These are phyloP conservation scores for Rhodotorula sp. DNA, from an alignment of 1,284 basidiomycete genomes.

Conservation along the genomic window DNA sequence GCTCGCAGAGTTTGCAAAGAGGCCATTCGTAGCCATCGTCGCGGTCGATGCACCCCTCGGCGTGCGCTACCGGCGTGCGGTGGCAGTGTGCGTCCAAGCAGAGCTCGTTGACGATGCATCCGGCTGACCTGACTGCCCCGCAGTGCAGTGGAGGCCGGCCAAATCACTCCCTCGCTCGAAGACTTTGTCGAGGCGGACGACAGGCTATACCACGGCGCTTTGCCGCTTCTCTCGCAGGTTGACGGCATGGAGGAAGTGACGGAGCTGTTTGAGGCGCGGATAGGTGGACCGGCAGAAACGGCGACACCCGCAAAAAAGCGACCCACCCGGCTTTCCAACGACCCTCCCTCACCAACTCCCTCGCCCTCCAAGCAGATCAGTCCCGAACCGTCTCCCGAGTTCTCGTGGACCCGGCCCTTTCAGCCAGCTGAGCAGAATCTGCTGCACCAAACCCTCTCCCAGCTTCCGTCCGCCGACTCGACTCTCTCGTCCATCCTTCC, in stretches of 20 bases:
- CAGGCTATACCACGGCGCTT: constrained; percentile 57
- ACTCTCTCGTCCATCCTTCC: constrained; percentile 36
- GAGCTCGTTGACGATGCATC: no score
- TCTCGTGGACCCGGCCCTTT: constrained; percentile 55
- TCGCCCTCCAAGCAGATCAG: constrained; percentile 23
- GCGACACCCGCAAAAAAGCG: constrained; percentile 19
- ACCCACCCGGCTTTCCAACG: constrained; percentile 51
- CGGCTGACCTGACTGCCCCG: not conserved
- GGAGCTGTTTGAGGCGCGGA: not conserved
- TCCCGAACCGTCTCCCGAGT: constrained; percentile 46
- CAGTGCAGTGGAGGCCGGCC: constrained; percentile 1
- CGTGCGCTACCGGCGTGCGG: constrained; percentile 49
- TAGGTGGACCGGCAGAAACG: not conserved
- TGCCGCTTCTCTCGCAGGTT: constrained; percentile 6
- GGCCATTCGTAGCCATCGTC: constrained; percentile 88
- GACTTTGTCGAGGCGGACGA: constrained; percentile 67
- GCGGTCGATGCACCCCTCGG: constrained; percentile 80
- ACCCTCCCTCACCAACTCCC: constrained; percentile 25
- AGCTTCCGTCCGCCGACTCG: not conserved
- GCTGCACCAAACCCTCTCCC: constrained; percentile 48
- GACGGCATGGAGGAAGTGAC: not conserved
- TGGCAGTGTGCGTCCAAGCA: constrained; percentile 7
- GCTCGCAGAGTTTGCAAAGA: constrained; percentile 72
- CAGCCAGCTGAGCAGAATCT: not conserved
- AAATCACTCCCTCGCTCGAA: constrained; percentile 54